Percentiles rank a stretch among this genome's conserved stretches.
These are phyloP conservation scores for Cutaneotrichosporon cavernicola DNA, from an alignment of 1,284 basidiomycete genomes.

Conservation along the genomic window DNA sequence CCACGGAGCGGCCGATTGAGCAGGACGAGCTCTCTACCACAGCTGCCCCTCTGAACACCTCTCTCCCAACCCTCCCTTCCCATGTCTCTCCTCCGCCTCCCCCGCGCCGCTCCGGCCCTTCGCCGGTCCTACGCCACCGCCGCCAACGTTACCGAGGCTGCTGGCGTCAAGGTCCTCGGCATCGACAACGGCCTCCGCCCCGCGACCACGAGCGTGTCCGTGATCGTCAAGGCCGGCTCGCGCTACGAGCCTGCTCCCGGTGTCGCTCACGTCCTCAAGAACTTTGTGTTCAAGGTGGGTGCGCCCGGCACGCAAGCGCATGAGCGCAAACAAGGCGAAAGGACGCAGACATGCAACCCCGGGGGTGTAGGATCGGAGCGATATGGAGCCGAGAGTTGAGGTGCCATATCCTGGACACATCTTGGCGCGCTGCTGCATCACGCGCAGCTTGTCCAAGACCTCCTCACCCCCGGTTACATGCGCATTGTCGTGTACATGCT, in stretches of 20 bases:
- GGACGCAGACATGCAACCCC: neutral
- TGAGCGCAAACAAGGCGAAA: neutral
- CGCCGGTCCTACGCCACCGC: constrained; percentile 38
- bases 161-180: constrained; percentile 80
- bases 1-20: constrained; percentile 4
- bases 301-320: neutral
- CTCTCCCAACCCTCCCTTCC: constrained; percentile 20
- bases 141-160: constrained; percentile 71
- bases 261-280: constrained; percentile 87
- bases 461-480: neutral
- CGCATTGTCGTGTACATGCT: neutral
- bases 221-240: constrained; percentile 87
- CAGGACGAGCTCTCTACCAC: neutral
- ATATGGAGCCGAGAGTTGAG: neutral
- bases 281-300: constrained; percentile 92
- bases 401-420: neutral
- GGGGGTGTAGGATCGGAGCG: neutral
- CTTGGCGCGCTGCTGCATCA: neutral
- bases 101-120: constrained; percentile 28
- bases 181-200: constrained; percentile 71
- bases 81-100: constrained; percentile 30
- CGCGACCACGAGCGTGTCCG: constrained; percentile 73
- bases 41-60: constrained; percentile 11
- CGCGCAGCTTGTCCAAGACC: neutral
- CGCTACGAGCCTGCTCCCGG: constrained; percentile 82